Evolutionary conservation across 2,329 filamentous ascomycete species (phyloP).

Genomic region (Botrytis fabae): DNA sequence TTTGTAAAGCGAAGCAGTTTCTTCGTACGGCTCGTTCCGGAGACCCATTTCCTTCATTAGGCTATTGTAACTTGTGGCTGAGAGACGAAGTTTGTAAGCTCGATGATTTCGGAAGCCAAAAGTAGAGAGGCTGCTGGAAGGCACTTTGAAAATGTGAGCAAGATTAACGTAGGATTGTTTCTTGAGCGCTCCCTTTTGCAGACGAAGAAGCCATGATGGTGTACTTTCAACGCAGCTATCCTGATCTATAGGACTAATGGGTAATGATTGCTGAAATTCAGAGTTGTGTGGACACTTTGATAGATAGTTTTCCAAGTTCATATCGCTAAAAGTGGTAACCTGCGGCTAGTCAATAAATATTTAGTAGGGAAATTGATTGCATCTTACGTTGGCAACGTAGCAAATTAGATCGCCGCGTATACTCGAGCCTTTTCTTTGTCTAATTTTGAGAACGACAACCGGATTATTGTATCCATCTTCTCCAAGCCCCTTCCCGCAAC

Average conservation of each 20-base stretch:
- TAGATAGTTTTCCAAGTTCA: slow-evolving; percentile 23
- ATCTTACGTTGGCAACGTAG: slow-evolving; percentile 28
- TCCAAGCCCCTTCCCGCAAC: slow-evolving; percentile 24
- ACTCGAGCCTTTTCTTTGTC: slow-evolving; percentile 24
- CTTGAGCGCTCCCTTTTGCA: slow-evolving; percentile 26
- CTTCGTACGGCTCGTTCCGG: slow-evolving; percentile 19
- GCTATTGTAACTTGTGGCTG: slow-evolving; percentile 21
- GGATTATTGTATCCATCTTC: slow-evolving; percentile 29
- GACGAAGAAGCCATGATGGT: slow-evolving; percentile 23
- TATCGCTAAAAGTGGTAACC: slow-evolving; percentile 29
- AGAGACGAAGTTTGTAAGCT: slow-evolving; percentile 25
- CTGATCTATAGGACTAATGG: slow-evolving; percentile 24
- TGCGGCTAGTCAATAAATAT: neutral
- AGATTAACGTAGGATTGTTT: slow-evolving; percentile 31
- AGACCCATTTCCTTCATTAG: slow-evolving; percentile 24
- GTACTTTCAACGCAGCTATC: neutral
- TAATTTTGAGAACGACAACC: slow-evolving; percentile 26
- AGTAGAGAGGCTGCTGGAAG: slow-evolving; percentile 7
- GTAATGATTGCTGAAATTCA: slow-evolving; percentile 21
- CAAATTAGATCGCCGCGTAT: slow-evolving; percentile 29
- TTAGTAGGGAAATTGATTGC: no score
- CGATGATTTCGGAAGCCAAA: slow-evolving; percentile 15
- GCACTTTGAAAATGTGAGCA: slow-evolving; percentile 27
- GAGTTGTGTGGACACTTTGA: slow-evolving; percentile 11
- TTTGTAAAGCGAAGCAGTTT: slow-evolving; percentile 13